Evolutionary conservation across 2,329 filamentous ascomycete genomes (phyloP).

Genomic region (Elsinoe fawcettii): DNA sequence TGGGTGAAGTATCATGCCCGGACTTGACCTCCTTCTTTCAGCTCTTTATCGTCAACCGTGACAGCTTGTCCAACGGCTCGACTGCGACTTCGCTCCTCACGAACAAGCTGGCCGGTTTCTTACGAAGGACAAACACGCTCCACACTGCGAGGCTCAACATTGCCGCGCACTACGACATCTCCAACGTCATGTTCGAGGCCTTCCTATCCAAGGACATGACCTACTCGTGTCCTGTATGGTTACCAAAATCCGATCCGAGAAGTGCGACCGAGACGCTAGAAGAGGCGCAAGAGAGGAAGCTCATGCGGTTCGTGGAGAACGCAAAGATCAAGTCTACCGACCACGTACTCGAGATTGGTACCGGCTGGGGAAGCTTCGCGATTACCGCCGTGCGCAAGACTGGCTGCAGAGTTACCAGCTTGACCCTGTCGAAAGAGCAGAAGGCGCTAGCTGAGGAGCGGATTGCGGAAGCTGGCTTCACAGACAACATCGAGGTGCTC

Average conservation of each 20-base stretch:
- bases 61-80: slow-evolving; percentile 55
- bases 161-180: slow-evolving; percentile 66
- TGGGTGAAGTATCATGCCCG: slow-evolving; percentile 59
- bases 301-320: slow-evolving; percentile 58
- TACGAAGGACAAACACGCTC: slow-evolving; percentile 41
- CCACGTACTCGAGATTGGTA: slow-evolving; percentile 67
- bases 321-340: slow-evolving; percentile 56
- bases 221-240: slow-evolving; percentile 65
- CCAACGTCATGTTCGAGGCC: slow-evolving; percentile 67
- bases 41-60: slow-evolving; percentile 65
- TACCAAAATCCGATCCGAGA: slow-evolving; percentile 35
- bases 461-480: slow-evolving; percentile 53
- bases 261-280: slow-evolving; percentile 51
- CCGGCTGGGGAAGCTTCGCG: slow-evolving; percentile 67
- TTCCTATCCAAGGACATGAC: slow-evolving; percentile 71
- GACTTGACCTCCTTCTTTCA: slow-evolving; percentile 63
- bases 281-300: slow-evolving; percentile 59
- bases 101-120: slow-evolving; percentile 49
- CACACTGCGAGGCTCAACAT: slow-evolving; percentile 56
- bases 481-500: slow-evolving; percentile 54
- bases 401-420: slow-evolving; percentile 59
- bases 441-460: slow-evolving; percentile 59
- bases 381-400: slow-evolving; percentile 60
- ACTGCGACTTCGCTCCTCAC: slow-evolving; percentile 55
- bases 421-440: slow-evolving; percentile 63